Evolutionary conservation across 371 early-diverging fungal species (phyloP), one percentile per base, ranked within the genome.

Genomic region (Syncephalastrum sp.): DNA sequence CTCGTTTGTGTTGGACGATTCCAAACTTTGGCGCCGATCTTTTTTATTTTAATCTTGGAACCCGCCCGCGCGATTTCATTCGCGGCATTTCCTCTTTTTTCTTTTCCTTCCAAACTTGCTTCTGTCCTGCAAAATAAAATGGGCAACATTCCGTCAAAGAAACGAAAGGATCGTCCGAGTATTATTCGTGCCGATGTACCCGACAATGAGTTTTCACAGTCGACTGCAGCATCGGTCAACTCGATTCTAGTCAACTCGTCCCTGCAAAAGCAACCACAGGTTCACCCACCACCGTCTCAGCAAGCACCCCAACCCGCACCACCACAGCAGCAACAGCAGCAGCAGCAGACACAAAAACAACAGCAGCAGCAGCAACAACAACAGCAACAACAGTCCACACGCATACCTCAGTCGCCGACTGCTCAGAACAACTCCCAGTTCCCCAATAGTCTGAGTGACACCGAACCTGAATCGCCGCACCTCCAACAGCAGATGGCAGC

Each of bases 81-180:
- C n/a, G 27, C 41, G 15, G 38, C 44, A 38, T 29, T 44, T 48
- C 57, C 50, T 24, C 16, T 42, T 47, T 58, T 29, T 48, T 47
- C 59, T 55, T 57, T 44, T 52, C 41, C 38, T 13, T 53, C 43
- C 54, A 57, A 24, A 57, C 50, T 54, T 63, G 56, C 27, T 55
- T 56, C 51, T 52, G 53, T 45, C 50, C 44, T 47, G 19, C 33
- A 48, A 16, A 42, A 38, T 33, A 27, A 3, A n/a, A 55, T 60
- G 63, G 68, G 57, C 25, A 73, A 73, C 53, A 46, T 54, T 38
- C 61, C 60, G 21, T 73, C 73, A 54, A 73, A 72, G 51, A 66
- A 69, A 48, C 60, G 61, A 33, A 73, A 69, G 65, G 65, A 64
- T 19, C 64, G 74, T 29, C 74, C 74, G n/a, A 74, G 70, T 47